Base-by-base conservation (phyloP, 345 rosid genomes). In the Rhizophora mangle region DNA sequence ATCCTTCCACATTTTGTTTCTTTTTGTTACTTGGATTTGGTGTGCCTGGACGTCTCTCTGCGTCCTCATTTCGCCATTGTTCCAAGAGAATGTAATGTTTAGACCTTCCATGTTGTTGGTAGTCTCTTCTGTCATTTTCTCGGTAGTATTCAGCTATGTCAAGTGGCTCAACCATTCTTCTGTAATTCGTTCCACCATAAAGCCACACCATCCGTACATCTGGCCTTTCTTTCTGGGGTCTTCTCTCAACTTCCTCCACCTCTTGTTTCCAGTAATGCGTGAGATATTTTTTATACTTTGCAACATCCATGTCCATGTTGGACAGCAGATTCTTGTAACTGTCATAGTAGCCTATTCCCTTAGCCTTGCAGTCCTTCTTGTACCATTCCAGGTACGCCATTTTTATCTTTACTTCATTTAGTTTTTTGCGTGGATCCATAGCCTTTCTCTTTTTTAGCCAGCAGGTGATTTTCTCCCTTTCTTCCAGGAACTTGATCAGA, bases 141-240 rank as follows among this genome's bases (percentile, higher is more conserved):
- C 1, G 62, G 63, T 93, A 88, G 75, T 74, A 82, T 1, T 87
- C 86, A n/a, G 96, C 93, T 36, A 92, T 85, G n/a, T 84, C 87
- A 19, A 92, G 93, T 0, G 96, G 98, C 37, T 92, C 96, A 6
- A 90, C 68, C 86, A 92, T 70, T 65, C 95, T 85, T 63, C 89
- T 70, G 62, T 86, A 92, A 37, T 75, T 83, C 24, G 82, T 73
- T 20, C 90, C 95, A 0, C 77, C 74, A 39, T 58, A 82, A 4
- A 88, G 79, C 88, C 76, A 85, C 19, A 81, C 64, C 0, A 0
- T 46, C 37, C 77, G 70, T 24, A 84, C 72, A 4, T 24, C 9
- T 2, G 76, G 74, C 5, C 24, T 66, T 58, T 84, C 86, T 7
- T 68, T 82, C 64, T 81, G 84, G 56, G 92, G 95, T 73, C 70